phyloP scores from a whole-genome alignment of 1,139 yeast species.

The Pichia sp. region DNA sequence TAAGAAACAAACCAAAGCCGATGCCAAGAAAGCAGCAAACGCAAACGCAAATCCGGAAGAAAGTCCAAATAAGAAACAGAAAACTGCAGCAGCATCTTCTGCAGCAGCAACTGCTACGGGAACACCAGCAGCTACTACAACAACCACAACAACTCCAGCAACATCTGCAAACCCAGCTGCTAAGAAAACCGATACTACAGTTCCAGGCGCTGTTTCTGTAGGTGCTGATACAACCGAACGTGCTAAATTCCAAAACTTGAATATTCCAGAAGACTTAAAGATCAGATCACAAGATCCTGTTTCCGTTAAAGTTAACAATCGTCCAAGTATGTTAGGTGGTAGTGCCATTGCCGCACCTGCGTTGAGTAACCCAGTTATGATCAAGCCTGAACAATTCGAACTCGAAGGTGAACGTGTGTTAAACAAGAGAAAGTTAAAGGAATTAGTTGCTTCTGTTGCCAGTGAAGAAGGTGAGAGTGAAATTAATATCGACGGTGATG shows the following conservation, averaged over 20 bases:
- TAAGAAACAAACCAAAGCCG: constrained; percentile 5
- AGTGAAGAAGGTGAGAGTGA: constrained; percentile 87
- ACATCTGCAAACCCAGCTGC: no score
- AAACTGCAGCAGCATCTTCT: constrained; percentile 31
- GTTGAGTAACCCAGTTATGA: constrained; percentile 71
- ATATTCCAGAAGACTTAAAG: constrained; percentile 67
- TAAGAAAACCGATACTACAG: no score
- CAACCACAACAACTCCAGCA: neutral
- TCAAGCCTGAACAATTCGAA: constrained; percentile 79
- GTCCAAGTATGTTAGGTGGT: constrained; percentile 90
- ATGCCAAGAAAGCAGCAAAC: constrained; percentile 1
- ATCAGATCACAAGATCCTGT: constrained; percentile 66
- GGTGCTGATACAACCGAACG: constrained; percentile 20
- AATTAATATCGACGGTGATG: constrained; percentile 93
- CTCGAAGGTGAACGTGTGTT: constrained; percentile 81
- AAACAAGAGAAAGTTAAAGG: constrained; percentile 85
- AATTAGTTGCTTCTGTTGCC: constrained; percentile 78
- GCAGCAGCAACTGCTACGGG: constrained; percentile 38
- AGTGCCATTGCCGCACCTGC: constrained; percentile 66
- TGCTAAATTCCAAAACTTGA: constrained; percentile 65
- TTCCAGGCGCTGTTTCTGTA: no score
- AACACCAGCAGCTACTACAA: neutral
- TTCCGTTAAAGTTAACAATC: constrained; percentile 51
- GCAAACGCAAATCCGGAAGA: neutral
- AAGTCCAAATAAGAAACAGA: constrained; percentile 10